phyloP scores from a whole-genome alignment of 2,329 filamentous ascomycete species.

The Calonectria montana region DNA sequence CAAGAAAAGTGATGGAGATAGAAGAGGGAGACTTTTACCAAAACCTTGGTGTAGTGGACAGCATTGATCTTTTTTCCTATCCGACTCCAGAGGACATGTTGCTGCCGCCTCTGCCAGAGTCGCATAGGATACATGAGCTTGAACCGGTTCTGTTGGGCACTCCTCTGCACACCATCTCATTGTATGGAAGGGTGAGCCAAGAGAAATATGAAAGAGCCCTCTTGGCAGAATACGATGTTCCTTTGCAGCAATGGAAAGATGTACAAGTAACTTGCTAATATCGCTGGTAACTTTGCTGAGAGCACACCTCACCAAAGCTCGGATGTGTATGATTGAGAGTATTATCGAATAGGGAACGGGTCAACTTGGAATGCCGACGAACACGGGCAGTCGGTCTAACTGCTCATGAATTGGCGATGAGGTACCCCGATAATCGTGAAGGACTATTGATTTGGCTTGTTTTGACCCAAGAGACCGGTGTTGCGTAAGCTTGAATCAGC shows the following conservation, averaged over 20 bases:
- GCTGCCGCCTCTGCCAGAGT: slow-evolving; percentile 28
- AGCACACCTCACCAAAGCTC: not conserved
- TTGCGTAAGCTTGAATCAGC: not conserved
- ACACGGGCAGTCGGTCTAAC: too few species aligned
- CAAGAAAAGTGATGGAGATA: slow-evolving; percentile 50
- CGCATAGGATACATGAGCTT: slow-evolving; percentile 29
- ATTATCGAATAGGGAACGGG: not conserved
- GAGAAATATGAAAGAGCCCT: slow-evolving; percentile 21
- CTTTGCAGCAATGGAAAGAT: slow-evolving; percentile 22
- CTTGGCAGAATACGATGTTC: slow-evolving; percentile 30
- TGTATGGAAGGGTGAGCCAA: slow-evolving; percentile 30
- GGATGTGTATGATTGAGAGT: too few species aligned
- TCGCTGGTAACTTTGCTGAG: not conserved
- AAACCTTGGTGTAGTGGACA: slow-evolving; percentile 19
- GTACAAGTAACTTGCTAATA: not conserved
- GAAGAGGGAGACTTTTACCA: slow-evolving; percentile 47
- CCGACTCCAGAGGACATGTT: slow-evolving; percentile 20
- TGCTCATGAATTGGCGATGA: not conserved
- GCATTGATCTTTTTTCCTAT: slow-evolving; percentile 24
- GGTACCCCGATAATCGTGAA: not conserved
- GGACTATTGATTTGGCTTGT: not conserved
- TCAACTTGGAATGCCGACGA: not conserved
- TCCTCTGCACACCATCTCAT: slow-evolving; percentile 34
- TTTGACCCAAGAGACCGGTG: not conserved
- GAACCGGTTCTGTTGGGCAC: slow-evolving; percentile 33